Base-by-base conservation (phyloP, 2,329 filamentous ascomycete species). In the Ophiocordyceps robertsii region DNA sequence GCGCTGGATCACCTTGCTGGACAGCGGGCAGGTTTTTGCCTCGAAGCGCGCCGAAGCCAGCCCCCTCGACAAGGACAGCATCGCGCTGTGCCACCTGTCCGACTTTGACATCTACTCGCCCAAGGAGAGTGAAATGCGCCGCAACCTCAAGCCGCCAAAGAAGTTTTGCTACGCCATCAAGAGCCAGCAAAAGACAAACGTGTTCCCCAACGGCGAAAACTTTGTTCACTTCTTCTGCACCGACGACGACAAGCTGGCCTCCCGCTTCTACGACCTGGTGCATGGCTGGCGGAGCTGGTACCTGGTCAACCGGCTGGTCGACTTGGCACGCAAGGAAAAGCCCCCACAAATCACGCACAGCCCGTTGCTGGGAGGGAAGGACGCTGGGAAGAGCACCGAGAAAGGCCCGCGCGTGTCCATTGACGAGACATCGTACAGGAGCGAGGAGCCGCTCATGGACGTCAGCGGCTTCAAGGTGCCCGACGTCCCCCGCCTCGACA, bases 271-370 rank as follows among this genome's bases (percentile, higher is more conserved):
- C 53, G 68, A 73, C 14, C 71, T 73, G 21, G 71, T 94, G 1
- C 87, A 95, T 47, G 66, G 65, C 33, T 95, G 89, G 89, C 77
- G 90, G 45, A 93, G 85, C 59, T 95, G 88, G 87, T 95, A 95
- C 55, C 65, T 95, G 8, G 82, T 86, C 37, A 80, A 85, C 51
- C 78, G 79, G 46, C 73, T 82, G 55, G 77, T 64, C 6, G 59
- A 64, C 40, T 47, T 79, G 16, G 71, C 73, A 43, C 57, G 53
- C 39, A 58, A 56, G 46, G 50, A 54, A 39, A 54, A 51, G 39
- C 44, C 52, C 4, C 43, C 47, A 7, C 49, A 46, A 21, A 38
- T 49, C 8, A 39, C 44, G 2, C 38, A 45, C 30, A 44, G 40
- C 29, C 37, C 41, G 9, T 29, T 35, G 31, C 14, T 29, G 10